A percentile compares a stretch with the other conserved stretches of the same genome.
Evolutionary conservation across 2,329 filamentous ascomycete species (phyloP).

Genomic region (Onygena corvina): DNA sequence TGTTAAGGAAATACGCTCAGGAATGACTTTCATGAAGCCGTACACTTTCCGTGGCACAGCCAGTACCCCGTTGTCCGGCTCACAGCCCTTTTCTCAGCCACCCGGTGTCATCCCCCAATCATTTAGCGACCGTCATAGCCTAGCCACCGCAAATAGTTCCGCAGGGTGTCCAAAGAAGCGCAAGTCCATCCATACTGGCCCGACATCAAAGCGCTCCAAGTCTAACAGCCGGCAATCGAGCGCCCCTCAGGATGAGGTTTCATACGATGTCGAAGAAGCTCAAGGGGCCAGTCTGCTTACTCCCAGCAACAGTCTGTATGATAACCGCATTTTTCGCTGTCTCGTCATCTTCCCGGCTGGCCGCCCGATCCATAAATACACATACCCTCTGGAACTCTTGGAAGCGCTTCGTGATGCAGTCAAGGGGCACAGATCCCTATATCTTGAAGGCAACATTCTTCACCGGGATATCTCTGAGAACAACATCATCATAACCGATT

Average conservation of each 20-base stretch:
- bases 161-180: constrained; percentile 3
- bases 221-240: too few relatives aligned
- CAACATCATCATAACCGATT: constrained; percentile 31
- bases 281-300: constrained; percentile 6
- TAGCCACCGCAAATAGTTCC: background rate
- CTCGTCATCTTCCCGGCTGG: constrained; percentile 24
- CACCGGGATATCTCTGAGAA: constrained; percentile 29
- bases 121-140: background rate
- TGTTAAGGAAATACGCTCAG: constrained; percentile 19
- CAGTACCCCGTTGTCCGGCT: constrained; percentile 1
- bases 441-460: constrained; percentile 25
- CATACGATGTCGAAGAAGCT: constrained; percentile 1
- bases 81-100: constrained; percentile 13
- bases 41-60: constrained; percentile 14
- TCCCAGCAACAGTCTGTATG: constrained; percentile 13
- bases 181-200: constrained; percentile 8
- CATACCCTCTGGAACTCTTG: constrained; percentile 25
- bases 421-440: constrained; percentile 29
- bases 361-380: constrained; percentile 21
- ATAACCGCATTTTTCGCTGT: constrained; percentile 24
- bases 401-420: constrained; percentile 26
- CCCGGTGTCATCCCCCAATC: background rate
- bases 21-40: constrained; percentile 19
- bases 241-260: constrained; percentile 4
- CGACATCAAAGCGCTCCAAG: constrained; percentile 7